Base-by-base conservation (phyloP, 129 eudicot species). In the Daucus carota region DNA sequence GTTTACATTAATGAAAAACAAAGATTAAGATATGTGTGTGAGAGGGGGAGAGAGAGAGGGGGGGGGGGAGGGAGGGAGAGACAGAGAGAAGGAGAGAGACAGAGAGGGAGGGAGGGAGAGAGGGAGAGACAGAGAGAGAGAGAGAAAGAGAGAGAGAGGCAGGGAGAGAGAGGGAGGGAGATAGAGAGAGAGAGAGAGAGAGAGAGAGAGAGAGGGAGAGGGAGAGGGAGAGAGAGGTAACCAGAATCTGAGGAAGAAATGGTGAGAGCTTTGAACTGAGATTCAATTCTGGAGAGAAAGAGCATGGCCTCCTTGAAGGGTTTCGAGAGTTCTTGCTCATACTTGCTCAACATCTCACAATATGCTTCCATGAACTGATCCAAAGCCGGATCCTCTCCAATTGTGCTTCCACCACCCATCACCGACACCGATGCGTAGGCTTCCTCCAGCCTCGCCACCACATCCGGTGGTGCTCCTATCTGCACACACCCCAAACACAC, bases 281-380 rank as follows among this genome's bases (percentile, higher is more conserved):
- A 89, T 79, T 93, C 97, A 54, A 90, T 78, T 83, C 91, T 84
- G 11, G 97, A 90, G 48, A 93, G 97, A 50, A 93, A 93, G 82
- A 90, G 81, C 98, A 93, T 93, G 81, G 98, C 98, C 84, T 93
- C 98, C 78, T 90, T 93, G 73, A 90, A 90, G 84, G 98, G 98
- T 82, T 93, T 93, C 0, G 98, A 82, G 73, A 93, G 90, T 65
- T 93, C 98, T 80, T 90, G 98, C 76, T 93, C 98, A 77, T 93
- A 93, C 74, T 93, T 93, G 0, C 83, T 88, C 46, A 93, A 85
- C 98, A 93, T 93, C 84, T 93, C 98, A 84, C 96, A 93, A 48
- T 93, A 93, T 15, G 98, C 98, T 79, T 93, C 98, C 98, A 93
- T 90, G 79, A 93, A 93, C 52, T 93, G 98, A 87, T 94, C 98